Evolutionary conservation across 139 green algal species (phyloP), one percentile per base, ranked within the genome.

Genomic region (Coccomyxa sp.): DNA sequence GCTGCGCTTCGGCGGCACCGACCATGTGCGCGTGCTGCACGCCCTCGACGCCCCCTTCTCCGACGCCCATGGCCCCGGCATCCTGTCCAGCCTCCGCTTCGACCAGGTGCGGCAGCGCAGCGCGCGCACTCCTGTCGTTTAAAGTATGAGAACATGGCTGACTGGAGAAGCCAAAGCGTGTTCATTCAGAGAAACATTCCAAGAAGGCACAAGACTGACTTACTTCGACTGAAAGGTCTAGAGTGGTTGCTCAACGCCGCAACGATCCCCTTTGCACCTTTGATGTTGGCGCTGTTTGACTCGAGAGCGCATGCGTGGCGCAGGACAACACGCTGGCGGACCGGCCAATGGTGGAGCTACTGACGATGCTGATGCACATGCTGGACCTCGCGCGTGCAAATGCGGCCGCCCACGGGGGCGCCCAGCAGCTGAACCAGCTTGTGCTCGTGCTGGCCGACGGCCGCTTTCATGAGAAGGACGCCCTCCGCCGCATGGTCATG

Each of bases 311-410:
- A 25, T 21, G 18, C 63, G 21, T 1, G 14, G 31, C 30, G 75
- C 90, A 97, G 82, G 97, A 99, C 88, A 99, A 97, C 92, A 99
- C 95, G 28, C 94, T 99, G 38, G 90, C 87, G 14, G 96, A 99
- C 85, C 84, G 89, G 58, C 97, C 97, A 23, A 93, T 98, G 91
- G 88, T 96, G 75, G 89, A 95, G 68, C 90, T 99, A 25, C 85
- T 99, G 80, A 83, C 88, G 7, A 89, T 85, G 58, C 87, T 98
- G 81, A 82, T 90, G 32, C 83, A 88, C 77, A 88, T 96, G 85
- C 87, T 99, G 76, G 91, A 95, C 18, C 38, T 76, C 0, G 96
- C 95, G 7, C 60, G 92, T 51, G 67, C 81, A 11, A 89, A 92
- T 66, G 81, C 32, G 16, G 67, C 17, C 31, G 71, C 16, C 30